phyloP scores from a whole-genome alignment of 768 basidiomycete species.

The Lentinula sp. region DNA sequence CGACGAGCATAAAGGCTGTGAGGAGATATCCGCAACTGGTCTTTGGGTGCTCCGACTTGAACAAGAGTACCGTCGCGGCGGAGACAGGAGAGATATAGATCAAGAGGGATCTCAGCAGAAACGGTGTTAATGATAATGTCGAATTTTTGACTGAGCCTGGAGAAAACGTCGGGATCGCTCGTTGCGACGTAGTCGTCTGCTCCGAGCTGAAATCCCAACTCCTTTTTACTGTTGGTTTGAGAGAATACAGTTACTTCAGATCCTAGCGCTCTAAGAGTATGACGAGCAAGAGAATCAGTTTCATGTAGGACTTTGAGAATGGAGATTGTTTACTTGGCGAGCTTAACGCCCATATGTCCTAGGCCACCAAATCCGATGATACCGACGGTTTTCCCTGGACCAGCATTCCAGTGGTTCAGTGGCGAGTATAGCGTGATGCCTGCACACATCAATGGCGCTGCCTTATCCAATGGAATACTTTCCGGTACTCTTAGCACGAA shows the following conservation, averaged over 20 bases:
- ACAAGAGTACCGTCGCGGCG: not conserved
- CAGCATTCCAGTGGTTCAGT: slow-evolving; percentile 38
- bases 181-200: slow-evolving; percentile 38
- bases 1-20: not conserved
- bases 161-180: slow-evolving; percentile 26
- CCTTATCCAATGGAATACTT: slow-evolving; percentile 40
- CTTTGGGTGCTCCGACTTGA: not conserved
- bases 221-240: slow-evolving; percentile 35
- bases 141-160: slow-evolving; percentile 24
- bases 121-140: slow-evolving; percentile 28
- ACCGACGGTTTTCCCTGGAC: slow-evolving; percentile 60
- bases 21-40: not conserved
- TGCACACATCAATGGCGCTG: slow-evolving; percentile 60
- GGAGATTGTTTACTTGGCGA: not conserved
- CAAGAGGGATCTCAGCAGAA: slow-evolving; percentile 11
- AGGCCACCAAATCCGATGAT: slow-evolving; percentile 63
- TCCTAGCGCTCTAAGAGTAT: slow-evolving; percentile 37
- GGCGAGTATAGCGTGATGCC: slow-evolving; percentile 61
- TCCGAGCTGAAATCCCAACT: slow-evolving; percentile 42
- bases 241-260: slow-evolving; percentile 46
- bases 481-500: slow-evolving; percentile 59
- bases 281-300: slow-evolving; percentile 16
- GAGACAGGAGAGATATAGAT: not conserved
- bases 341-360: slow-evolving; percentile 17
- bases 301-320: slow-evolving; percentile 5